These are phyloP conservation scores for Flueggea neowawraea DNA, from an alignment of 441 rosid species.

Conservation along the genomic window DNA sequence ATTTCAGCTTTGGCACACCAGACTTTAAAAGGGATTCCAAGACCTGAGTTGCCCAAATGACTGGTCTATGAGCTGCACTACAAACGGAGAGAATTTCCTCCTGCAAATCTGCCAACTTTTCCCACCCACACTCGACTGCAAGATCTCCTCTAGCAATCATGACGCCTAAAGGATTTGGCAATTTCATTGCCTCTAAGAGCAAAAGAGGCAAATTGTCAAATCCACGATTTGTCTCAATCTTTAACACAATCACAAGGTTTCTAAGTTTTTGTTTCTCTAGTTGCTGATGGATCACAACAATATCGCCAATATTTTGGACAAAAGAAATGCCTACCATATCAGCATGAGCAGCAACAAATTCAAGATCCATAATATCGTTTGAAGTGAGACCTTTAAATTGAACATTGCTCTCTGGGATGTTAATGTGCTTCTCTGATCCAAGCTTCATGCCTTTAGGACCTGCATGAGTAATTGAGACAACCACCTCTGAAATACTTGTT, in stretches of 20 bases:
- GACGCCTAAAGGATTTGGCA: constrained; percentile 59
- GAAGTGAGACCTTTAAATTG: constrained; percentile 65
- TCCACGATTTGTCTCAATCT: constrained; percentile 63
- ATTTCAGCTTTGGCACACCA: constrained; percentile 73
- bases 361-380: constrained; percentile 65
- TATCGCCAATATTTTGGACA: constrained; percentile 50
- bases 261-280: constrained; percentile 46
- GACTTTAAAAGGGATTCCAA: constrained; percentile 68
- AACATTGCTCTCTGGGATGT: constrained; percentile 57
- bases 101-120: constrained; percentile 57
- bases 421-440: constrained; percentile 69
- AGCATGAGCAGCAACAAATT: constrained; percentile 57
- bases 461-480: constrained; percentile 63
- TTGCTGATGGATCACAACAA: constrained; percentile 47
- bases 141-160: constrained; percentile 86
- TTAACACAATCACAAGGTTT: constrained; percentile 49
- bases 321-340: constrained; percentile 73
- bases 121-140: constrained; percentile 86
- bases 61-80: constrained; percentile 49
- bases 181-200: constrained; percentile 65
- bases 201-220: constrained; percentile 51
- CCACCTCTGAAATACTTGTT: constrained; percentile 47
- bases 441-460: constrained; percentile 59
- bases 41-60: constrained; percentile 77
- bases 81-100: constrained; percentile 58